These are phyloP conservation scores for Nicotiana rustica DNA, from an alignment of 305 asterid genomes.

Conservation along the genomic window DNA sequence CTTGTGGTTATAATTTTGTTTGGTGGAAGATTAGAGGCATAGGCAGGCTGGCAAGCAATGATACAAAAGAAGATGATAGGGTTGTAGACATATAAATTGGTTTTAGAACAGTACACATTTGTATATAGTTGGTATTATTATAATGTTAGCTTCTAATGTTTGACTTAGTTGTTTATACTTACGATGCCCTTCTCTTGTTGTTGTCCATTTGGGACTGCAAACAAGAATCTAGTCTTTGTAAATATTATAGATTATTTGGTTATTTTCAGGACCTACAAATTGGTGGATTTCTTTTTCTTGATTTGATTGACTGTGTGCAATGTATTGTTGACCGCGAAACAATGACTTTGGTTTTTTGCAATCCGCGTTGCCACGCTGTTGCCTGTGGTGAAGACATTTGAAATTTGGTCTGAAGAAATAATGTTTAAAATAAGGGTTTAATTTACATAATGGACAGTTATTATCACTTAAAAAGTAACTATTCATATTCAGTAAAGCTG, in stretches of 20 bases:
- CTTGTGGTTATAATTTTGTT: conserved; percentile 32
- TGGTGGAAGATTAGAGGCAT: conserved; percentile 9
- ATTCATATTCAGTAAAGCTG: too few species aligned
- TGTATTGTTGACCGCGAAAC: conserved; percentile 30
- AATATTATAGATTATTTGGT: background rate
- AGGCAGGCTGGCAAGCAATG: conserved; percentile 31
- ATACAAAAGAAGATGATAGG: background rate
- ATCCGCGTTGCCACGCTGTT: background rate
- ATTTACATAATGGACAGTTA: background rate
- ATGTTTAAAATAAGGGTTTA: background rate
- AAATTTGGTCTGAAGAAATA: background rate
- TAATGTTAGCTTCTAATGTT: conserved; percentile 11
- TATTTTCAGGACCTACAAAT: background rate
- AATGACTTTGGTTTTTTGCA: background rate
- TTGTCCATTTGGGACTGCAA: conserved; percentile 24
- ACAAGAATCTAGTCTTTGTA: conserved; percentile 31
- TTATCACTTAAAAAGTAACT: background rate
- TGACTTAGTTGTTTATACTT: conserved; percentile 29
- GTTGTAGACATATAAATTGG: background rate
- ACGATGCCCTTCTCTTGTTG: conserved; percentile 4
- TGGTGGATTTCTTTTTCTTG: background rate
- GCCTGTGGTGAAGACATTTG: conserved; percentile 17
- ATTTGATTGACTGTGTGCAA: conserved; percentile 2
- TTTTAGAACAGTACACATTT: conserved; percentile 3
- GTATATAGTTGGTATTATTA: conserved; percentile 1